Evolutionary conservation across 257 asterid genomes (phyloP).

Genomic region (Rauvolfia tetraphylla): DNA sequence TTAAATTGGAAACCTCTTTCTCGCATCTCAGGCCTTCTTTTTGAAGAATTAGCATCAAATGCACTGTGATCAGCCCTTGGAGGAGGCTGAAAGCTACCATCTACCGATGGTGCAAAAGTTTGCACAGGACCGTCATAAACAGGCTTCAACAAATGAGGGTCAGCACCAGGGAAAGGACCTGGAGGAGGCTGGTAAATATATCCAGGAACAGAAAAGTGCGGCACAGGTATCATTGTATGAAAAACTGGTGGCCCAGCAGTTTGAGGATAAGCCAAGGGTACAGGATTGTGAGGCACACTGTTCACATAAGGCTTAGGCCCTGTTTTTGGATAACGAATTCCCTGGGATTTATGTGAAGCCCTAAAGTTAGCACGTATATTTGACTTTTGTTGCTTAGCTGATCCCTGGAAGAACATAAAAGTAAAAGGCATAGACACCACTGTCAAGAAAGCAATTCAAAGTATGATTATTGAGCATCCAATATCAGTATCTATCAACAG

Average conservation of each 20-base stretch:
- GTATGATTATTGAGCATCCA: background rate
- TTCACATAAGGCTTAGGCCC: constrained; percentile 62
- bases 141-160: constrained; percentile 39
- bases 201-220: constrained; percentile 51
- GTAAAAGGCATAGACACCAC: background rate
- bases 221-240: constrained; percentile 53
- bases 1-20: constrained; percentile 43
- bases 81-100: constrained; percentile 52
- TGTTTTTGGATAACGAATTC: constrained; percentile 48
- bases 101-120: constrained; percentile 42
- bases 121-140: constrained; percentile 45
- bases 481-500: background rate
- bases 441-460: constrained; percentile 10
- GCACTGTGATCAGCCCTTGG: constrained; percentile 35
- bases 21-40: constrained; percentile 44
- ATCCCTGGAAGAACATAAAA: constrained; percentile 42
- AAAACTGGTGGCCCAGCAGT: constrained; percentile 45
- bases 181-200: constrained; percentile 26
- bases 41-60: constrained; percentile 42
- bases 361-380: constrained; percentile 49
- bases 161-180: constrained; percentile 34
- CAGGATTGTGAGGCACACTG: constrained; percentile 52
- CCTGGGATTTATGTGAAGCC: constrained; percentile 47
- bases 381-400: constrained; percentile 52
- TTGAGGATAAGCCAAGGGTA: constrained; percentile 44